Conservation (phyloP, 306 rosid genomes). For the Gillenia trifoliata region DNA sequence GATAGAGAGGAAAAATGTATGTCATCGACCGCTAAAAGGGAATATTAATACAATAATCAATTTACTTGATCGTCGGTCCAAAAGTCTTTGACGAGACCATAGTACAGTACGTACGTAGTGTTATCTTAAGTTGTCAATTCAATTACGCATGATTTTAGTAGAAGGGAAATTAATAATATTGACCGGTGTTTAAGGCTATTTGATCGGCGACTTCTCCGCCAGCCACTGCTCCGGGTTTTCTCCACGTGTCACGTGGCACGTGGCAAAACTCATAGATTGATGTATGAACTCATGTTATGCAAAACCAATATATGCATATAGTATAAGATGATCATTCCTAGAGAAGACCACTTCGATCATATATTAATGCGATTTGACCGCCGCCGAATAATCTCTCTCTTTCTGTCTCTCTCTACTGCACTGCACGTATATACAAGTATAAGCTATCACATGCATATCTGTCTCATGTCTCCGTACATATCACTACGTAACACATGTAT, state of each 20-base stretch:
- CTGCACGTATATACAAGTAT: background rate
- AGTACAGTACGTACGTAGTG: too few relatives aligned
- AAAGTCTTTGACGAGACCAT: too few relatives aligned
- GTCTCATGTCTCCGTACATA: conserved; percentile 6
- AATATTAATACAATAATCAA: too few relatives aligned
- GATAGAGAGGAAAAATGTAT: background rate
- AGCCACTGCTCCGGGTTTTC: conserved; percentile 11
- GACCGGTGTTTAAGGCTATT: background rate
- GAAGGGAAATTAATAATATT: background rate
- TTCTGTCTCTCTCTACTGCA: background rate
- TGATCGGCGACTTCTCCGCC: conserved; percentile 8
- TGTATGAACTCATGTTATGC: background rate
- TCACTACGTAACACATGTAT: background rate
- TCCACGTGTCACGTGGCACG: conserved; percentile 17
- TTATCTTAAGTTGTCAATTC: background rate
- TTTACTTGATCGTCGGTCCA: too few relatives aligned
- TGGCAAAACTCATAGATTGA: background rate
- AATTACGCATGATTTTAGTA: background rate
- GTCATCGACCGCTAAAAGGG: background rate
- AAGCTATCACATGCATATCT: conserved; percentile 3
- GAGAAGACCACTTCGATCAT: too few relatives aligned
- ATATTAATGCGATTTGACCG: background rate
- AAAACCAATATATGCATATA: background rate
- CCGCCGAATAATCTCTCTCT: background rate
- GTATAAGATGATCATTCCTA: background rate